phyloP scores from a whole-genome alignment of 2,329 filamentous ascomycete genomes.

The Massarina eburnea region DNA sequence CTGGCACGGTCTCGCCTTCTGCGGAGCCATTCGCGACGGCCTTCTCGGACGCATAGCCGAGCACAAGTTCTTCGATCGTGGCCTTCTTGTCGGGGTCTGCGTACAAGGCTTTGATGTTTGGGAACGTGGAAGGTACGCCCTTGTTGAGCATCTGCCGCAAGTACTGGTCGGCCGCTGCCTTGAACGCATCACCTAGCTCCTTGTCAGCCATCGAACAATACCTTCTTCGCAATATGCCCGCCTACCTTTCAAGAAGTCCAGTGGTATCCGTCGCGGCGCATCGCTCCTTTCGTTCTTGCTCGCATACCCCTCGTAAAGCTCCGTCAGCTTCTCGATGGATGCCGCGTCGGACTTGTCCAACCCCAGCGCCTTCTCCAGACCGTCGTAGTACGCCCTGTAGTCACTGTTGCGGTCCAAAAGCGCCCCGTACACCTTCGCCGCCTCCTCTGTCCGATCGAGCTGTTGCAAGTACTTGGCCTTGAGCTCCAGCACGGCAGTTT shows the following conservation, averaged over 20 bases:
- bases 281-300: conserved; percentile 81
- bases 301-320: conserved; percentile 80
- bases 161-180: conserved; percentile 74
- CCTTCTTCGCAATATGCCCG: not conserved
- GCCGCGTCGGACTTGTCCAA: conserved; percentile 63
- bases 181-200: conserved; percentile 71
- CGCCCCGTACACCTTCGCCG: conserved; percentile 75
- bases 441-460: conserved; percentile 76
- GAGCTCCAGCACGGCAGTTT: conserved; percentile 80
- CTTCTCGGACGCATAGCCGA: conserved; percentile 71
- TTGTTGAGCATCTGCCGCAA: conserved; percentile 83
- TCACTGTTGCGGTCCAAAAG: conserved; percentile 87
- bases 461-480: conserved; percentile 81
- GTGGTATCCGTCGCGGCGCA: conserved; percentile 78
- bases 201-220: conserved; percentile 1
- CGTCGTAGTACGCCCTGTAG: conserved; percentile 81
- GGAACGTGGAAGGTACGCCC: conserved; percentile 93
- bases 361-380: conserved; percentile 68
- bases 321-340: conserved; percentile 69
- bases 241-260: conserved; percentile 80
- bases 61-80: conserved; percentile 72
- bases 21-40: conserved; percentile 54
- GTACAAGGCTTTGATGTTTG: conserved; percentile 94
- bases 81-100: conserved; percentile 74
- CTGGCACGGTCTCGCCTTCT: conserved; percentile 52